A percentile compares a stretch with the other conserved stretches of the same genome.
Evolutionary conservation across 176 grass and related monocot genomes (phyloP).

Genomic region (Puya raimondii): DNA sequence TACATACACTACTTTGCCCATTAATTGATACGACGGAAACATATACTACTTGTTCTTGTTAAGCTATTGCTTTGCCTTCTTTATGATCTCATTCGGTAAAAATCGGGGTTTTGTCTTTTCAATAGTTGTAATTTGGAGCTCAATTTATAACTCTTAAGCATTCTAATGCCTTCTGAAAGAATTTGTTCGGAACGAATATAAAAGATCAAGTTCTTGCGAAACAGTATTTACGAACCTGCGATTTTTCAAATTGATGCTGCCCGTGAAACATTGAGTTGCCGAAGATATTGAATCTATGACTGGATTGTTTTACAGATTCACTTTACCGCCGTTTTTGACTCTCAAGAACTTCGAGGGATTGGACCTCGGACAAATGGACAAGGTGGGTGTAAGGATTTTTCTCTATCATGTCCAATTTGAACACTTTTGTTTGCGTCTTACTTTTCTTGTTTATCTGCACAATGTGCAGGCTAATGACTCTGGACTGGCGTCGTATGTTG

Average conservation of each 20-base stretch:
- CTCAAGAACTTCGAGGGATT: slow-evolving; percentile 94
- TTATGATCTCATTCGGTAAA: neutral
- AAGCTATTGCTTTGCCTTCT: neutral
- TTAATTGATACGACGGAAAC: neutral
- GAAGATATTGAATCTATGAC: neutral
- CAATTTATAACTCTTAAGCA: neutral
- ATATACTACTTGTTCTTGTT: neutral
- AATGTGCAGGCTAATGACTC: slow-evolving; percentile 64
- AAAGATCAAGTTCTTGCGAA: neutral
- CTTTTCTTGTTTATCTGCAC: neutral
- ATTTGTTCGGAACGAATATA: neutral
- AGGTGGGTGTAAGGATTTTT: slow-evolving; percentile 27
- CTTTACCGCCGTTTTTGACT: slow-evolving; percentile 68
- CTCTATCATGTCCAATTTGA: too few species aligned
- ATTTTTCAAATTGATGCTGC: too few species aligned
- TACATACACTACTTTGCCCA: neutral
- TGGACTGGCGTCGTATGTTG: slow-evolving; percentile 85
- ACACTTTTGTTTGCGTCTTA: neutral
- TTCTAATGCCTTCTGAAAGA: neutral
- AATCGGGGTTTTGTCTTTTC: neutral
- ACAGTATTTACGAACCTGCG: too few species aligned
- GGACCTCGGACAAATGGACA: slow-evolving; percentile 89
- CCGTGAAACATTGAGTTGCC: too few species aligned
- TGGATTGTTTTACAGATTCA: slow-evolving; percentile 45
- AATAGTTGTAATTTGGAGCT: neutral